These are phyloP conservation scores for Aegle marmelos DNA, from an alignment of 345 rosid genomes.

Conservation along the genomic window DNA sequence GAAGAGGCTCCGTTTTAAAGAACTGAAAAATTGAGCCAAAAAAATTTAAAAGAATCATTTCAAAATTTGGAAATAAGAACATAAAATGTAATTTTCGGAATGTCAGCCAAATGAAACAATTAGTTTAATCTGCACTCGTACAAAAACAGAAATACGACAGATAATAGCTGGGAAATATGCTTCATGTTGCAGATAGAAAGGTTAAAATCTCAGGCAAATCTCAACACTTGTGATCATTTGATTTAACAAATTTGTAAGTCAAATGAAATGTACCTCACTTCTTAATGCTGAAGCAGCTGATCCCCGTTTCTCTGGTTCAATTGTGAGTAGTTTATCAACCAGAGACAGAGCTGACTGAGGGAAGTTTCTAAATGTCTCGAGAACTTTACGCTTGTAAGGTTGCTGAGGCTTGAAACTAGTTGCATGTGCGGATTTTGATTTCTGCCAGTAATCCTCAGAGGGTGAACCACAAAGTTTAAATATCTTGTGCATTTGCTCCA, in stretches of 20 bases:
- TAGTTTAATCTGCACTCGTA: background rate
- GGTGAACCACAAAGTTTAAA: conserved; percentile 96
- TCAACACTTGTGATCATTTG: background rate
- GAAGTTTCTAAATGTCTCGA: conserved; percentile 52
- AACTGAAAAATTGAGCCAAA: conserved; percentile 38
- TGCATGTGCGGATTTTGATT: conserved; percentile 56
- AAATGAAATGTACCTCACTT: conserved; percentile 46
- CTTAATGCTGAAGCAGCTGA: conserved; percentile 54
- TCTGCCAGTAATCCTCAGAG: conserved; percentile 75
- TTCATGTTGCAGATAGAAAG: background rate
- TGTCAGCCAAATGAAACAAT: background rate
- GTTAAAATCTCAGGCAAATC: background rate
- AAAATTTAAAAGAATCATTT: background rate
- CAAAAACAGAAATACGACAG: background rate
- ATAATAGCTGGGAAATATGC: background rate
- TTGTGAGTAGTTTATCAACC: conserved; percentile 57
- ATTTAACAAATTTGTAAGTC: background rate
- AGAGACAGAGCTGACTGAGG: conserved; percentile 58
- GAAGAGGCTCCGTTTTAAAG: conserved; percentile 57
- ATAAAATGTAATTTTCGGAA: background rate
- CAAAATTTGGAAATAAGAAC: background rate
- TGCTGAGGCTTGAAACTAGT: conserved; percentile 80
- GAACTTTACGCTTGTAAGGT: conserved; percentile 52
- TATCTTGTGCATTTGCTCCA: conserved; percentile 96
- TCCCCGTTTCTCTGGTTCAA: conserved; percentile 71